phyloP scores from a whole-genome alignment of 2,329 filamentous ascomycete species.

The Fonsecaea multimorphosa region DNA sequence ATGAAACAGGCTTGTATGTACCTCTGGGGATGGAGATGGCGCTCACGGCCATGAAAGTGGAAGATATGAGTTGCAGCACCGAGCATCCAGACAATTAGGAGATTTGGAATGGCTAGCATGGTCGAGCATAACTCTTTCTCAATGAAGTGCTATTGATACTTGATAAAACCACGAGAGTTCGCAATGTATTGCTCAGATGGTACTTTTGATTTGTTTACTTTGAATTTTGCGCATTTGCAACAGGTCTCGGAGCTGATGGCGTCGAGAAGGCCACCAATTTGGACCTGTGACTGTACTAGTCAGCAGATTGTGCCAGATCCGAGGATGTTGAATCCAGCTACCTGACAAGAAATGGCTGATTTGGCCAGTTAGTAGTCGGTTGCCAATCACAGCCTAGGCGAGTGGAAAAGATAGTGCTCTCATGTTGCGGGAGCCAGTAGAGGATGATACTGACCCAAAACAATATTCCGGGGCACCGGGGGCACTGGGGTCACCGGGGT shows the following conservation, averaged over 20 bases:
- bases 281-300: background rate
- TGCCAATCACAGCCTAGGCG: too few relatives aligned
- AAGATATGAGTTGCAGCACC: slow-evolving; percentile 15
- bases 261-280: background rate
- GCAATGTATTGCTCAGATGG: background rate
- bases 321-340: too few relatives aligned
- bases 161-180: slow-evolving; percentile 1
- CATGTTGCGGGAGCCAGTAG: too few relatives aligned
- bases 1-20: slow-evolving; percentile 15
- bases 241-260: background rate
- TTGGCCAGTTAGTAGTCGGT: too few relatives aligned
- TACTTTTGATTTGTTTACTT: background rate
- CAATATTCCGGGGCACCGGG: background rate
- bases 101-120: slow-evolving; percentile 7
- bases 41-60: slow-evolving; percentile 16
- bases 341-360: background rate
- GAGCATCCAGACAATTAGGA: slow-evolving; percentile 4
- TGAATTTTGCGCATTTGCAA: slow-evolving; percentile 6
- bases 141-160: background rate
- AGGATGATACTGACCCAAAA: background rate
- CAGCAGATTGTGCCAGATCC: too few relatives aligned
- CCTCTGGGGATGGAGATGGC: slow-evolving; percentile 16
- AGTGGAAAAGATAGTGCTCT: too few relatives aligned
- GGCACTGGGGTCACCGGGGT: slow-evolving; percentile 7
- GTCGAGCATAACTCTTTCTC: slow-evolving; percentile 4